Conservation (phyloP, 2,329 filamentous ascomycete species). For the Apiospora koreana region DNA sequence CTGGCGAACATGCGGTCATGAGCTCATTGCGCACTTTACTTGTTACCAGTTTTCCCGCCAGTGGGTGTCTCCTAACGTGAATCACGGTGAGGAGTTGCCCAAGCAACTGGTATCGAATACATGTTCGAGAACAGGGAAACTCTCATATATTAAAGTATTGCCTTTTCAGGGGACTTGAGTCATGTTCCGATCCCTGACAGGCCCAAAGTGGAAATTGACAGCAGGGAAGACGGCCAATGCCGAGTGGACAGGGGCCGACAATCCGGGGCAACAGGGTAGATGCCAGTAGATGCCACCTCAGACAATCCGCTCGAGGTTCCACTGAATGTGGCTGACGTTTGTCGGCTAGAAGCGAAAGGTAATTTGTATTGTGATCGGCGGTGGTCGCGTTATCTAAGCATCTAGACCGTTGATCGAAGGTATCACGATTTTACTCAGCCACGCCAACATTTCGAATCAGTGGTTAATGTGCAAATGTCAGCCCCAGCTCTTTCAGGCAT, state of each 20-base stretch:
- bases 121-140: not conserved
- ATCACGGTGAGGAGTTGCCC: too few species aligned
- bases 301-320: not conserved
- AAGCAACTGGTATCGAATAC: not conserved
- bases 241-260: not conserved
- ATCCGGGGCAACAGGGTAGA: slow-evolving; percentile 3
- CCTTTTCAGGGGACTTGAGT: too few species aligned
- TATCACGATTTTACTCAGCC: too few species aligned
- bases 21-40: not conserved
- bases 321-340: not conserved
- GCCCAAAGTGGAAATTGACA: not conserved
- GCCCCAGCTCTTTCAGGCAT: not conserved
- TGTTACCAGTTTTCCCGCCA: not conserved
- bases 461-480: not conserved
- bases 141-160: not conserved
- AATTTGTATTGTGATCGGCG: not conserved
- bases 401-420: too few species aligned
- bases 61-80: not conserved
- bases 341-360: not conserved
- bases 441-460: too few species aligned
- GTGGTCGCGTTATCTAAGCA: not conserved
- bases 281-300: too few species aligned
- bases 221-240: not conserved
- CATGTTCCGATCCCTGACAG: not conserved
- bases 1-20: not conserved